Evolutionary conservation across 83 land plant genomes (phyloP).

Genomic region (Picea mariana): DNA sequence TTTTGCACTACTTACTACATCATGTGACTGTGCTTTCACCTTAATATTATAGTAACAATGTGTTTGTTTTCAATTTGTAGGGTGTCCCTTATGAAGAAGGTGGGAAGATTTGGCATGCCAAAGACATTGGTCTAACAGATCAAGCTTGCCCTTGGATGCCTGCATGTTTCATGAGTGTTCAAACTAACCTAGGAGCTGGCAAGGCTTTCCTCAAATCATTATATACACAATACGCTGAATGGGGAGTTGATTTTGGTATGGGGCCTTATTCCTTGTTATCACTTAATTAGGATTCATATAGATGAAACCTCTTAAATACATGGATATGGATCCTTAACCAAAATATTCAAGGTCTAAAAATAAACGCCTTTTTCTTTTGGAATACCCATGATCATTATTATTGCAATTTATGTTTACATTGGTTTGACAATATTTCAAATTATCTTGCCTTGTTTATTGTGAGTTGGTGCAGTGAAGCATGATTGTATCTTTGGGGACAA

Average conservation of each 20-base stretch:
- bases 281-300: not conserved
- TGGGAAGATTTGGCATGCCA: constrained; percentile 30
- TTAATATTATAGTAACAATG: not conserved
- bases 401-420: not conserved
- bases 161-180: constrained; percentile 35
- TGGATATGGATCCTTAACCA: not conserved
- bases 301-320: not conserved
- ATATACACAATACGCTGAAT: constrained; percentile 41
- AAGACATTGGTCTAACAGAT: constrained; percentile 30
- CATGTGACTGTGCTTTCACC: not conserved
- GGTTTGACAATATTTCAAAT: not conserved
- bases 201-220: constrained; percentile 40
- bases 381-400: not conserved
- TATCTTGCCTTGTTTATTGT: not conserved
- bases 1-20: too few relatives aligned
- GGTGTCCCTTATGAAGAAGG: constrained; percentile 1
- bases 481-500: constrained; percentile 52
- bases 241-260: constrained; percentile 56
- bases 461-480: constrained; percentile 39
- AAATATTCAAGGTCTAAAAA: not conserved
- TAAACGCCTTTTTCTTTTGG: not conserved
- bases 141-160: constrained; percentile 46
- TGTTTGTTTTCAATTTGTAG: not conserved
- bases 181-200: constrained; percentile 36
- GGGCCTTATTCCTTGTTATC: not conserved